These are phyloP conservation scores for Thalassiosira exigua DNA, from an alignment of 352 stramenopile species.

Conservation along the genomic window DNA sequence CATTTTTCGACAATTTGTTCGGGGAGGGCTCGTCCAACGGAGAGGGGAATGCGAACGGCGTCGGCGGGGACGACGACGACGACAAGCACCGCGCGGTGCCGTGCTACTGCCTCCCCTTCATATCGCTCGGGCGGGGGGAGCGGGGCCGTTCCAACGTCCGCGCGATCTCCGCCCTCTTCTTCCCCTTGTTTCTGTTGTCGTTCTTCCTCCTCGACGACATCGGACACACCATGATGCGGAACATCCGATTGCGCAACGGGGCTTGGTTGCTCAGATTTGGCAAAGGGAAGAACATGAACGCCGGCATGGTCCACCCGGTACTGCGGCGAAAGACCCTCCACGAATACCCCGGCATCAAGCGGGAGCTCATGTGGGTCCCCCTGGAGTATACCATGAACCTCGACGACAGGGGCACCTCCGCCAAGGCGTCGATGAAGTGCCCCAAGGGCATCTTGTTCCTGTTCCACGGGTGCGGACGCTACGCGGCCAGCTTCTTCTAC, in stretches of 20 bases:
- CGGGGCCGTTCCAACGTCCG: constrained; percentile 30
- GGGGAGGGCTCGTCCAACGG: too few species aligned
- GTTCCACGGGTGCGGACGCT: constrained; percentile 56
- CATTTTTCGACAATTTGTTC: background rate
- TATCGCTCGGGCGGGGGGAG: constrained; percentile 36
- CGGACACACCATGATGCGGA: constrained; percentile 19
- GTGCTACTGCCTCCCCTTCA: constrained; percentile 42
- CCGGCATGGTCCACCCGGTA: background rate
- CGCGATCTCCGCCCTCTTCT: constrained; percentile 24
- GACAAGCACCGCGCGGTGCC: constrained; percentile 13
- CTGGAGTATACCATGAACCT: constrained; percentile 24
- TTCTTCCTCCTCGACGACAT: constrained; percentile 52
- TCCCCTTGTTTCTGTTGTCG: constrained; percentile 38
- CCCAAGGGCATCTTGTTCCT: constrained; percentile 51
- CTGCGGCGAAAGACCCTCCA: constrained; percentile 29
- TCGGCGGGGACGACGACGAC: background rate
- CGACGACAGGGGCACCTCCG: constrained; percentile 6
- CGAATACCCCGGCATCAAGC: constrained; percentile 21
- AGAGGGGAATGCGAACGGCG: background rate
- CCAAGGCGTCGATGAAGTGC: constrained; percentile 39
- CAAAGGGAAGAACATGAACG: background rate
- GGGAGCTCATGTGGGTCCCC: constrained; percentile 30
- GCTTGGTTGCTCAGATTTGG: background rate
- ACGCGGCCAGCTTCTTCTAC: constrained; percentile 59
- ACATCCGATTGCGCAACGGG: constrained; percentile 13